These are phyloP conservation scores for Cladosporium cucumerinum DNA, from an alignment of 2,329 filamentous ascomycete species.

Conservation along the genomic window DNA sequence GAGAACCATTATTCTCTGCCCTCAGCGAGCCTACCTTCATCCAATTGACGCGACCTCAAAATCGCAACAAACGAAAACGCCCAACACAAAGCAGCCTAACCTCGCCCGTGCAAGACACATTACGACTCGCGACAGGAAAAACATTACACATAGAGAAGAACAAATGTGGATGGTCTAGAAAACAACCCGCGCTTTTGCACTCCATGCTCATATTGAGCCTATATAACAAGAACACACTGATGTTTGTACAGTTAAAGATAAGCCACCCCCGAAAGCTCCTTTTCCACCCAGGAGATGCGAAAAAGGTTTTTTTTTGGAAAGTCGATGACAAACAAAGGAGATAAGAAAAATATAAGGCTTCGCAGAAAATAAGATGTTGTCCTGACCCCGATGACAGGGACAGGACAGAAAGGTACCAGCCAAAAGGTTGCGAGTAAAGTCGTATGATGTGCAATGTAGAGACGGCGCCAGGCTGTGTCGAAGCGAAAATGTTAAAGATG, in stretches of 20 bases:
- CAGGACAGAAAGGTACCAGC: not conserved
- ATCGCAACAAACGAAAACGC: not conserved
- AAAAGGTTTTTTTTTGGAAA: not conserved
- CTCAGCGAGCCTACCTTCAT: not conserved
- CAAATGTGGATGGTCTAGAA: not conserved
- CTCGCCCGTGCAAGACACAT: not conserved
- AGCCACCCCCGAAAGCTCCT: not conserved
- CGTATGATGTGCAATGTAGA: constrained; percentile 7
- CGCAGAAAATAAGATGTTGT: not conserved
- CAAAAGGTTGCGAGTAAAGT: not conserved
- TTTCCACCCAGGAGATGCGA: not conserved
- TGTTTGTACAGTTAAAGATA: not conserved
- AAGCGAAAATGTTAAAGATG: not conserved
- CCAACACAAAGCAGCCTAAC: not conserved
- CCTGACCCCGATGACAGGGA: not conserved
- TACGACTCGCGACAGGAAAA: not conserved
- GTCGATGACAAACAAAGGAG: not conserved
- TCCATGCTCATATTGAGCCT: not conserved
- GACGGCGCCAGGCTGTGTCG: constrained; percentile 17
- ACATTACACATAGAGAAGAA: not conserved
- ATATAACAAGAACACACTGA: not conserved
- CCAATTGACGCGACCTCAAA: not conserved
- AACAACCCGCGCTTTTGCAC: not conserved
- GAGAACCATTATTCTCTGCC: not conserved
- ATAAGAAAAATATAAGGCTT: not conserved